A percentile compares a stretch with the other conserved stretches of the same genome.
phyloP scores from a whole-genome alignment of 345 rosid genomes.

The Syzygium aqueum region DNA sequence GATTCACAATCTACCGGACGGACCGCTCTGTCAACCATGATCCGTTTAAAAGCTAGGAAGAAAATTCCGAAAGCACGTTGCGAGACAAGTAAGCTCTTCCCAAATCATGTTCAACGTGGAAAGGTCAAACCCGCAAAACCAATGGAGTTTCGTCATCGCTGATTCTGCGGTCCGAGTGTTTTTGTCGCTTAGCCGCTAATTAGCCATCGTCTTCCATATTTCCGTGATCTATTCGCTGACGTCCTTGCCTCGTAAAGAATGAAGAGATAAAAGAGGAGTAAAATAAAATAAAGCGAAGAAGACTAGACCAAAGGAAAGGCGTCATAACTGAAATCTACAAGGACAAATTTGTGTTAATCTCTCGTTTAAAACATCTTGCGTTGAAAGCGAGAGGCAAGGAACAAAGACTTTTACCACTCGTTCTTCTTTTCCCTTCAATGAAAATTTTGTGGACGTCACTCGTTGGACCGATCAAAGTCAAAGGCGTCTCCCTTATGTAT shows the following conservation, averaged over 20 bases:
- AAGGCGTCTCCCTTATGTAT: neutral
- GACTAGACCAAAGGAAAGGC: neutral
- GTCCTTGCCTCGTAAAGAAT: neutral
- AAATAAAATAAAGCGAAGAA: neutral
- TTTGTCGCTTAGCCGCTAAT: neutral
- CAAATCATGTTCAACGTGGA: neutral
- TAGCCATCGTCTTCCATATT: neutral
- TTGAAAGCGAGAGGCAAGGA: neutral
- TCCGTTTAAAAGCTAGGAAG: neutral
- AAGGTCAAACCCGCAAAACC: neutral
- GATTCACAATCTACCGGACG: neutral
- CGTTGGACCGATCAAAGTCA: neutral
- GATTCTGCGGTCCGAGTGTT: neutral
- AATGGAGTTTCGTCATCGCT: neutral
- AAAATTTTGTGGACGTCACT: neutral
- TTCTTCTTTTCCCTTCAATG: neutral
- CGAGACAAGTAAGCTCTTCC: neutral
- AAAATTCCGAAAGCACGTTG: neutral
- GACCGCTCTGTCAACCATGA: neutral
- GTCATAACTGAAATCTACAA: neutral
- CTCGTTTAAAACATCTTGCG: neutral
- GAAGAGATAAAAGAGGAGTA: neutral
- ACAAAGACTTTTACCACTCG: neutral
- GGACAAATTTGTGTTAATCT: neutral
- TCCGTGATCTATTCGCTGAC: neutral